These are phyloP conservation scores for Cadophora malorum DNA, from an alignment of 2,329 filamentous ascomycete genomes.

Conservation along the genomic window DNA sequence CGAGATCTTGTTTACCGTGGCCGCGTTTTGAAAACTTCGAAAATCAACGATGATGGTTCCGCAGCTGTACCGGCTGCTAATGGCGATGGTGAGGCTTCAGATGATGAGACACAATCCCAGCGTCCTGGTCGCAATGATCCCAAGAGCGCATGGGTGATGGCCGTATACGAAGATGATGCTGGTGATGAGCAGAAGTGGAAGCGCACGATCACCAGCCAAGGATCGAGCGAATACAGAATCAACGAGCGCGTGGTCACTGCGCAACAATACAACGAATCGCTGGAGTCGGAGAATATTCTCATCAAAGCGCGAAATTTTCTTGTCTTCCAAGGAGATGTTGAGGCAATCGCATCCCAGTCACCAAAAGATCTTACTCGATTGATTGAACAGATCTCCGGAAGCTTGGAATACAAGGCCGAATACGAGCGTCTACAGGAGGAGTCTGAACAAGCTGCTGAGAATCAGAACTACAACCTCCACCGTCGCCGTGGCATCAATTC, in stretches of 20 bases:
- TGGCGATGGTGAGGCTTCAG: constrained; percentile 61
- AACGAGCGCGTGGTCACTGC: constrained; percentile 90
- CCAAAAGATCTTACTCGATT: constrained; percentile 91
- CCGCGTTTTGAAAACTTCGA: constrained; percentile 88
- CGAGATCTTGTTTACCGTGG: constrained; percentile 96
- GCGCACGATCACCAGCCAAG: constrained; percentile 86
- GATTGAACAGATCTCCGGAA: constrained; percentile 97
- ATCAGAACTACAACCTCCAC: constrained; percentile 86
- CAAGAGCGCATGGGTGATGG: constrained; percentile 98
- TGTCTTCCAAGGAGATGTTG: constrained; percentile 97
- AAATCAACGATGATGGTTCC: constrained; percentile 90
- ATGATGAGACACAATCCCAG: constrained; percentile 65
- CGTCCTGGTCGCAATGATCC: constrained; percentile 80
- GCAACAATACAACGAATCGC: constrained; percentile 89
- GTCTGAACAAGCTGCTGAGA: constrained; percentile 84
- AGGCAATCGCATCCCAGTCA: constrained; percentile 94
- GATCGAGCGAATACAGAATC: constrained; percentile 94
- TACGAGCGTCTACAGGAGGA: constrained; percentile 91
- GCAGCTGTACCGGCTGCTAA: constrained; percentile 58
- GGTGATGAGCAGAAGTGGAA: constrained; percentile 97
- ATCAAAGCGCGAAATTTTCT: constrained; percentile 98
- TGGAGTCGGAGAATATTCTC: constrained; percentile 93
- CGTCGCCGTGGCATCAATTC: constrained; percentile 93
- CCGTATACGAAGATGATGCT: constrained; percentile 96
- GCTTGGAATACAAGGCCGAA: constrained; percentile 90